phyloP scores from a whole-genome alignment of 2,329 filamentous ascomycete genomes.

The Bipolaris oryzae region DNA sequence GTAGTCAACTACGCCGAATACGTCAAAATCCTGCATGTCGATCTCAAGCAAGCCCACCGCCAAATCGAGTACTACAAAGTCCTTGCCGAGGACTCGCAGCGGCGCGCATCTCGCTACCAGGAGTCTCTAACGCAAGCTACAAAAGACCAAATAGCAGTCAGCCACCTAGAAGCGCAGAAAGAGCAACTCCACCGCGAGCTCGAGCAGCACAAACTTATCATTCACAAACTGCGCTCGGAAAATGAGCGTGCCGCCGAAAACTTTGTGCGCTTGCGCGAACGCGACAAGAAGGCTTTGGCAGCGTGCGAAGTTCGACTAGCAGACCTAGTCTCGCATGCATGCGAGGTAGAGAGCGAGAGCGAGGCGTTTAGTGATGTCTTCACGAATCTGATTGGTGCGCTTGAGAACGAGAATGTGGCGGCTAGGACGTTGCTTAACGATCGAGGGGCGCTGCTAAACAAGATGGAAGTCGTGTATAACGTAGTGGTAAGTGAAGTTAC shows the following conservation, averaged over 20 bases:
- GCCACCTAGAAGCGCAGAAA: slow-evolving; percentile 10
- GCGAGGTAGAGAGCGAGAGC: slow-evolving; percentile 14
- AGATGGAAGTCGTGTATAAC: slow-evolving; percentile 15
- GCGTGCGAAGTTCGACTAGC: slow-evolving; percentile 3
- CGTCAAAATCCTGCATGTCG: slow-evolving; percentile 21
- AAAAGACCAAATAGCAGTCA: slow-evolving; percentile 5
- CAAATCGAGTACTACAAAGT: slow-evolving; percentile 19
- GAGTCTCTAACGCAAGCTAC: slow-evolving; percentile 11
- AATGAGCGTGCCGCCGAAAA: slow-evolving; percentile 14
- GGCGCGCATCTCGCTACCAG: slow-evolving; percentile 23
- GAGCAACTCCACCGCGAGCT: slow-evolving; percentile 18
- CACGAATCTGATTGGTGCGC: slow-evolving; percentile 12
- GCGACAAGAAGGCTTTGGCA: slow-evolving; percentile 6
- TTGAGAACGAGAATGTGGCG: slow-evolving; percentile 14
- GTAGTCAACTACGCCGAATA: slow-evolving; percentile 23
- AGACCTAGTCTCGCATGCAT: neutral
- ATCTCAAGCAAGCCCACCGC: slow-evolving; percentile 23
- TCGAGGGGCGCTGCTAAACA: slow-evolving; percentile 1
- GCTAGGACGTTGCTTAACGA: slow-evolving; percentile 7
- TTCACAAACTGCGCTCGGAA: slow-evolving; percentile 18
- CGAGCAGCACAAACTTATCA: slow-evolving; percentile 8
- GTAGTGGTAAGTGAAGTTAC: slow-evolving; percentile 17
- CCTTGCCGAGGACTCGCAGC: slow-evolving; percentile 8
- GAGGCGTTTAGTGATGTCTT: slow-evolving; percentile 15
- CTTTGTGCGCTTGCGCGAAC: slow-evolving; percentile 8